A percentile compares a stretch with the other conserved stretches of the same genome.
Conservation (phyloP, 2,329 filamentous ascomycete genomes). For the Fusarium incarnatum region DNA sequence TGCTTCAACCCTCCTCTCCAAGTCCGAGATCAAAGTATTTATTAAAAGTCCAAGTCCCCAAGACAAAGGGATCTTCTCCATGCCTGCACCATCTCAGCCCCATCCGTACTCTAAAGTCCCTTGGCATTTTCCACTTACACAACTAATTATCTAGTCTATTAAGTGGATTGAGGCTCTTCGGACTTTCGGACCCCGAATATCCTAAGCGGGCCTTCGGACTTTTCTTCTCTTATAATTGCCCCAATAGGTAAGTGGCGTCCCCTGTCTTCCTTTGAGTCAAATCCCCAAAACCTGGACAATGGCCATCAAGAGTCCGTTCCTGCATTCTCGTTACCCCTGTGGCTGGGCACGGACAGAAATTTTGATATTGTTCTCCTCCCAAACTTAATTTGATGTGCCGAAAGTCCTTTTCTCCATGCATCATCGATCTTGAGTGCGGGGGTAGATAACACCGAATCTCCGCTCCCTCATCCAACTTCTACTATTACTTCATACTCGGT, state of each 20-base stretch:
- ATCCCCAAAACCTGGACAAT: conserved; percentile 11
- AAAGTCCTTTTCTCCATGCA: not conserved
- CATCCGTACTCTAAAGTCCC: conserved; percentile 1
- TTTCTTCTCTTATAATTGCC: conserved; percentile 26
- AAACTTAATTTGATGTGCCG: conserved; percentile 17
- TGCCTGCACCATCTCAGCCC: not conserved
- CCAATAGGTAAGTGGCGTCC: not conserved
- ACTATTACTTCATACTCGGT: not conserved
- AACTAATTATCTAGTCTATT: not conserved
- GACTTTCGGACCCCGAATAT: conserved; percentile 34
- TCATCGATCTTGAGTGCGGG: conserved; percentile 8
- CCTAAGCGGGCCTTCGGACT: conserved; percentile 23
- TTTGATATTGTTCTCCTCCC: conserved; percentile 18
- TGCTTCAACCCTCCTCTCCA: not conserved
- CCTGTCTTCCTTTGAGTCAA: not conserved
- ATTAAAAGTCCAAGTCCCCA: not conserved
- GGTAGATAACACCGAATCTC: conserved; percentile 28
- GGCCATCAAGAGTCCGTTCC: conserved; percentile 5
- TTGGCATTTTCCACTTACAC: not conserved
- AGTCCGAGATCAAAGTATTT: not conserved
- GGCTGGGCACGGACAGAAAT: conserved; percentile 1
- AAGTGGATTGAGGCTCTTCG: conserved; percentile 42
- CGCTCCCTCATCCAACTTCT: not conserved
- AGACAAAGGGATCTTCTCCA: conserved; percentile 21
- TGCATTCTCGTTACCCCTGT: conserved; percentile 4